Percentiles rank a stretch among this genome's conserved stretches.
Conservation (phyloP, 2,329 filamentous ascomycete genomes). For the Apiospora koreana region DNA sequence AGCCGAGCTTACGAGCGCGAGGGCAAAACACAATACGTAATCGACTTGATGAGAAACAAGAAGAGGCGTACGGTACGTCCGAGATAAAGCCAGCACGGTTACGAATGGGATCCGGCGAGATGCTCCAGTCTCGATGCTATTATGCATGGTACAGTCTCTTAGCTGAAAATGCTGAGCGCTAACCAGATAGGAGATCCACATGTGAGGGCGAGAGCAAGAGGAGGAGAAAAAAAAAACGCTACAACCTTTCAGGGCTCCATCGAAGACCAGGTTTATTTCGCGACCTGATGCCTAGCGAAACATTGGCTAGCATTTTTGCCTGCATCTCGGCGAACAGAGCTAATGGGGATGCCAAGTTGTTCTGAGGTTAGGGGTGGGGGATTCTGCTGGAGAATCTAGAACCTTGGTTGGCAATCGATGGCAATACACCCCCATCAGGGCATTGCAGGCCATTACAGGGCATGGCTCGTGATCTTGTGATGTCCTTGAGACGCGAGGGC, state of each 20-base stretch:
- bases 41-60: not conserved
- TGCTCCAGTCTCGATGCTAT: constrained; percentile 4
- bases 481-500: not conserved
- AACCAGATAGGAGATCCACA: not conserved
- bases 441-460: not conserved
- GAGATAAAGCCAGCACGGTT: constrained; percentile 10
- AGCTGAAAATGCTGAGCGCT: not conserved
- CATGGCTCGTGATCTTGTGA: constrained; percentile 1
- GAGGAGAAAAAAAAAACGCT: not conserved
- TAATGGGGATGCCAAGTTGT: constrained; percentile 6
- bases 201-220: not conserved
- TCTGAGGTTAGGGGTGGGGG: not conserved
- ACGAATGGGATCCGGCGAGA: constrained; percentile 5
- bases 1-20: constrained; percentile 7
- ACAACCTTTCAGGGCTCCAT: not conserved
- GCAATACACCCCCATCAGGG: constrained; percentile 1
- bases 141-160: not conserved
- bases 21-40: constrained; percentile 5
- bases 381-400: constrained; percentile 8
- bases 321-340: constrained; percentile 6
- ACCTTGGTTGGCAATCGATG: not conserved
- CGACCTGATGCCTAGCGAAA: constrained; percentile 5
- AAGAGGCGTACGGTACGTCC: constrained; percentile 6
- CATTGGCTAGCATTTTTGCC: constrained; percentile 4
- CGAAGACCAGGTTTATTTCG: constrained; percentile 6